Percentiles rank a stretch among this genome's conserved stretches.
Evolutionary conservation across 768 basidiomycete species (phyloP).

Genomic region (Albatrellus ellisii): DNA sequence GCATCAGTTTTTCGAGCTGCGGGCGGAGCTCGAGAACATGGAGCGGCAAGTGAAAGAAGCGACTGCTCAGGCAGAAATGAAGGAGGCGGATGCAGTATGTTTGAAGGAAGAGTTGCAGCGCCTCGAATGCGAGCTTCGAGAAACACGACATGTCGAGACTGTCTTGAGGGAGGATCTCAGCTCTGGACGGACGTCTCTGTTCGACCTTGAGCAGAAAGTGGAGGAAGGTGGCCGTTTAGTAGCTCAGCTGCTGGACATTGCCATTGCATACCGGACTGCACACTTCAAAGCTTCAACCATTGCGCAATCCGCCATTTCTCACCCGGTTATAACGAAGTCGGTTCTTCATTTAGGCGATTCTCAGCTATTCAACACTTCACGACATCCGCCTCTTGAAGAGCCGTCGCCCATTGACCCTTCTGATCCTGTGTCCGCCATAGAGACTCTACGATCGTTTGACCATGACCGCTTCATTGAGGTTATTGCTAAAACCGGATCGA

Average conservation of each 20-base stretch:
- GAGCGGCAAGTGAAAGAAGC: slow-evolving; percentile 53
- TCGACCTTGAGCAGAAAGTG: slow-evolving; percentile 50
- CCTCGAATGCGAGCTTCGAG: slow-evolving; percentile 55
- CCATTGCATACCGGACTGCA: slow-evolving; percentile 63
- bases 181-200: slow-evolving; percentile 53
- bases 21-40: slow-evolving; percentile 44
- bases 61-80: slow-evolving; percentile 44
- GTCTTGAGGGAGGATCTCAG: slow-evolving; percentile 64
- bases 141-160: slow-evolving; percentile 52
- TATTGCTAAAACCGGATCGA: slow-evolving; percentile 68
- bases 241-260: slow-evolving; percentile 73
- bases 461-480: slow-evolving; percentile 79
- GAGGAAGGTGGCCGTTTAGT: slow-evolving; percentile 57
- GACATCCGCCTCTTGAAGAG: slow-evolving; percentile 43
- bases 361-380: slow-evolving; percentile 22
- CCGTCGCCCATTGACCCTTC: slow-evolving; percentile 70
- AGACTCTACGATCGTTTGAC: slow-evolving; percentile 60
- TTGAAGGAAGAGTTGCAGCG: slow-evolving; percentile 63
- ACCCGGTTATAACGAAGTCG: slow-evolving; percentile 35
- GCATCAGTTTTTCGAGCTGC: slow-evolving; percentile 69
- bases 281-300: slow-evolving; percentile 60
- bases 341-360: slow-evolving; percentile 27
- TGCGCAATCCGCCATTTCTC: slow-evolving; percentile 41
- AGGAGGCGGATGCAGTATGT: slow-evolving; percentile 52
- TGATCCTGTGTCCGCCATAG: slow-evolving; percentile 57